Conservation (phyloP, 2,329 filamentous ascomycete genomes). For the Colletotrichum endophyticum region DNA sequence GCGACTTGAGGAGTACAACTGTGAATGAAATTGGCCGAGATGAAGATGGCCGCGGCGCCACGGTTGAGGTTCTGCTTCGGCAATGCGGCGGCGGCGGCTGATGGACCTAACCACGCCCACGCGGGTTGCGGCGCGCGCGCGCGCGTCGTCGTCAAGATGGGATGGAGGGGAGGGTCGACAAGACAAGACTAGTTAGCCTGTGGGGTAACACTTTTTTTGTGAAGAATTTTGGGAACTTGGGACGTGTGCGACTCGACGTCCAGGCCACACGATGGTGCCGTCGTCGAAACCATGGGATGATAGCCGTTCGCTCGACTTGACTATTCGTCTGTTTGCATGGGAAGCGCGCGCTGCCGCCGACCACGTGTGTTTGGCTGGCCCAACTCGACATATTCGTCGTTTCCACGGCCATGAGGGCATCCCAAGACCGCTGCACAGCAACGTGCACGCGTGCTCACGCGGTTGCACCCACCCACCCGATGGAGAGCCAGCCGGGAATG, state of each 20-base stretch:
- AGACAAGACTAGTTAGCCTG: constrained; percentile 13
- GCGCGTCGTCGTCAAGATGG: constrained; percentile 11
- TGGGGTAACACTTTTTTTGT: constrained; percentile 8
- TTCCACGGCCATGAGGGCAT: constrained; percentile 6
- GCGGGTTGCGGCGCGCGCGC: constrained; percentile 2
- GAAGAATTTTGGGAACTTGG: constrained; percentile 8
- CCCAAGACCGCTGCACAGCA: background rate
- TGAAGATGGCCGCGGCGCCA: constrained; percentile 8
- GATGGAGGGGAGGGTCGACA: constrained; percentile 5
- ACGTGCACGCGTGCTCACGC: background rate
- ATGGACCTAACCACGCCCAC: background rate
- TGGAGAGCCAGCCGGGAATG: background rate
- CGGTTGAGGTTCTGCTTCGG: constrained; percentile 17
- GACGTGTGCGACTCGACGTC: constrained; percentile 12
- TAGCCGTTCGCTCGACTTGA: constrained; percentile 1
- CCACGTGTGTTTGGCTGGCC: background rate
- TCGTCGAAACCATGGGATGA: constrained; percentile 19
- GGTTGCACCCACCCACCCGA: background rate
- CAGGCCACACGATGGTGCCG: constrained; percentile 12
- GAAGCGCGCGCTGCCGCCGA: background rate
- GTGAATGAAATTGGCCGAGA: constrained; percentile 12
- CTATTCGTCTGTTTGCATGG: constrained; percentile 12
- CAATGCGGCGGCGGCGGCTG: constrained; percentile 12
- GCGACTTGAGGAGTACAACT: background rate
- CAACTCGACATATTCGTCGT: background rate